Conservation (phyloP, 2,329 filamentous ascomycete genomes). For the Coniochaeta pulveracea region DNA sequence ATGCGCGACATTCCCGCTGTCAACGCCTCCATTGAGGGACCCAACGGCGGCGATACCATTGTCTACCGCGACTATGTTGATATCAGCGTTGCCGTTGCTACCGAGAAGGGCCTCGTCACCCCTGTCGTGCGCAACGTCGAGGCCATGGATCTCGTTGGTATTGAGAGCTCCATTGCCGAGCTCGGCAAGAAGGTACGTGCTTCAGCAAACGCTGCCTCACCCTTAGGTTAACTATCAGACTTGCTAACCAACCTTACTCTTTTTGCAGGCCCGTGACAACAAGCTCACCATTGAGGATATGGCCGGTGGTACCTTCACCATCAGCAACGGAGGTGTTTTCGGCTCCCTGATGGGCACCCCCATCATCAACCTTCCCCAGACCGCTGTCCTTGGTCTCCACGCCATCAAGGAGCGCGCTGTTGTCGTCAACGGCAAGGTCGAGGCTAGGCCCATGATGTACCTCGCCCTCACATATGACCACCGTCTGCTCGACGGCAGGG, state of each 20-base stretch:
- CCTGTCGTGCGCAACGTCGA: conserved; percentile 93
- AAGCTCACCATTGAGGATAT: conserved; percentile 99
- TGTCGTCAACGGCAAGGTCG: conserved; percentile 83
- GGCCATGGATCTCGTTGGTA: conserved; percentile 73
- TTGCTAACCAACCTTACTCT: conserved; percentile 9
- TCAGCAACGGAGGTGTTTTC: conserved; percentile 95
- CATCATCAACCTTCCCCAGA: conserved; percentile 95
- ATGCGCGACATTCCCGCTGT: conserved; percentile 93
- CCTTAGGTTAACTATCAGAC: conserved; percentile 1
- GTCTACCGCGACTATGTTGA: conserved; percentile 98
- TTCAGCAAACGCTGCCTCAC: neutral
- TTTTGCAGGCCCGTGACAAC: conserved; percentile 68
- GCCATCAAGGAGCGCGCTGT: conserved; percentile 93
- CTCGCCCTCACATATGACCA: conserved; percentile 96
- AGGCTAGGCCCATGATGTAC: conserved; percentile 99
- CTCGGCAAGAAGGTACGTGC: conserved; percentile 79
- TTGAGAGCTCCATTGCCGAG: conserved; percentile 87
- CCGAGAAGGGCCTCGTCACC: conserved; percentile 93
- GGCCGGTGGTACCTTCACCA: conserved; percentile 96
- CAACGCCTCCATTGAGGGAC: conserved; percentile 94
- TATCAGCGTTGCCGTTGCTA: conserved; percentile 92
- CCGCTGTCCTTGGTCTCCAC: conserved; percentile 82
- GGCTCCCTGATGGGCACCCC: conserved; percentile 95
- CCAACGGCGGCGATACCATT: conserved; percentile 90
- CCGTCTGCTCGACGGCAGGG: conserved; percentile 84